Conservation (phyloP, 2,329 filamentous ascomycete genomes). For the Phoma sp. region DNA sequence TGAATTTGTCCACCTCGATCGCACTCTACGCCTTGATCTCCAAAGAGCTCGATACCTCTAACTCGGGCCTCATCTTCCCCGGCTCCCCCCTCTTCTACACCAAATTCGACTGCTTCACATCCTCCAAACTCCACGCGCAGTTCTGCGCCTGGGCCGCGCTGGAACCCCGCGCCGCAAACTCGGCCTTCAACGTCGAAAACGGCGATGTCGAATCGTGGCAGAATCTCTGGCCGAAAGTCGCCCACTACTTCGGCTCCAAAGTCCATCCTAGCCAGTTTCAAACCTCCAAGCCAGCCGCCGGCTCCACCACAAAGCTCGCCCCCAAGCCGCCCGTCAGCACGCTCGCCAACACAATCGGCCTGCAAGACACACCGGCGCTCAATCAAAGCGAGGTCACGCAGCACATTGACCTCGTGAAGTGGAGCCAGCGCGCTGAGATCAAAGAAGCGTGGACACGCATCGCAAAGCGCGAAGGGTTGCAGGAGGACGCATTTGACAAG, state of each 20-base stretch:
- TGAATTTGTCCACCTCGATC: constrained; percentile 41
- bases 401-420: constrained; percentile 51
- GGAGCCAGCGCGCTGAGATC: constrained; percentile 49
- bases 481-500: constrained; percentile 50
- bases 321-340: constrained; percentile 36
- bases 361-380: constrained; percentile 15
- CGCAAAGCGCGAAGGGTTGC: constrained; percentile 43
- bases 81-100: constrained; percentile 37
- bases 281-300: too few relatives aligned
- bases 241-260: constrained; percentile 43
- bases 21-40: constrained; percentile 37
- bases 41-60: constrained; percentile 34
- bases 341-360: constrained; percentile 18
- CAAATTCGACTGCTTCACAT: constrained; percentile 39
- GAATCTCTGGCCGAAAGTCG: constrained; percentile 52
- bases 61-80: constrained; percentile 29
- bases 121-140: constrained; percentile 30
- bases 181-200: constrained; percentile 54
- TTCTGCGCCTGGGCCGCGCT: constrained; percentile 44
- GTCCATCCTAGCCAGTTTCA: constrained; percentile 39
- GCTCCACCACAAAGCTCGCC: not conserved
- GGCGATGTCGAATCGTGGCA: constrained; percentile 52
- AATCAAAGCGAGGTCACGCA: constrained; percentile 42
- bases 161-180: constrained; percentile 43
- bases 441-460: constrained; percentile 49